Percentiles rank a stretch among this genome's conserved stretches.
Conservation (phyloP, 169 alveolate genomes). For the Eimeria necatrix region DNA sequence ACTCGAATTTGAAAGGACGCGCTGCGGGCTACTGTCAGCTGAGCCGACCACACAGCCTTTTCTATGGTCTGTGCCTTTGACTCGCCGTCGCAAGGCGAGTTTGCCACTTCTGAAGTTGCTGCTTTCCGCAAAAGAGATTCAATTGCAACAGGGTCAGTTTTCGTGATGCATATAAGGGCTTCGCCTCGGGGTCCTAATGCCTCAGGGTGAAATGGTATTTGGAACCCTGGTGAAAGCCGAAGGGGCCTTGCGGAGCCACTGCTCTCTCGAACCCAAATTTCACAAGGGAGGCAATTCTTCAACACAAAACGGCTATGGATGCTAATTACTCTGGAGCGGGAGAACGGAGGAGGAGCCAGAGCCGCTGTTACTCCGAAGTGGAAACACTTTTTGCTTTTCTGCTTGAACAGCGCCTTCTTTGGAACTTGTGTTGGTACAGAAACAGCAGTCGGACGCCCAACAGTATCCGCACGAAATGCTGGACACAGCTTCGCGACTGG, state of each 20-base stretch:
- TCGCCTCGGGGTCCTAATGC: conserved; percentile 68
- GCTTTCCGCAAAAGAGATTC: not conserved
- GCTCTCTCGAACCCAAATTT: conserved; percentile 73
- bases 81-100: not conserved
- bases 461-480: conserved; percentile 75
- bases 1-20: conserved; percentile 59
- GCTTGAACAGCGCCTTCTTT: not conserved
- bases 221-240: conserved; percentile 52
- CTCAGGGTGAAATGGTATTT: conserved; percentile 76
- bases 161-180: conserved; percentile 70
- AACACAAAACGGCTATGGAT: conserved; percentile 77
- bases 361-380: conserved; percentile 70
- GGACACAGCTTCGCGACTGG: conserved; percentile 33
- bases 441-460: conserved; percentile 71
- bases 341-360: conserved; percentile 82
- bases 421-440: conserved; percentile 31
- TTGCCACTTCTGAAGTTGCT: not conserved
- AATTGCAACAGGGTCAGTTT: conserved; percentile 56
- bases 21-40: conserved; percentile 65
- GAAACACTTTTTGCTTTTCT: not conserved
- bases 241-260: conserved; percentile 51
- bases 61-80: conserved; percentile 35
- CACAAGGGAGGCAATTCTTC: conserved; percentile 33
- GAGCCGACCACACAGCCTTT: conserved; percentile 60
- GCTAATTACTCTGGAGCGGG: conserved; percentile 76